Percentiles rank a stretch among this genome's conserved stretches.
These are phyloP conservation scores for Carex arenaria DNA, from an alignment of 202 grass and related monocot genomes.

Conservation along the genomic window DNA sequence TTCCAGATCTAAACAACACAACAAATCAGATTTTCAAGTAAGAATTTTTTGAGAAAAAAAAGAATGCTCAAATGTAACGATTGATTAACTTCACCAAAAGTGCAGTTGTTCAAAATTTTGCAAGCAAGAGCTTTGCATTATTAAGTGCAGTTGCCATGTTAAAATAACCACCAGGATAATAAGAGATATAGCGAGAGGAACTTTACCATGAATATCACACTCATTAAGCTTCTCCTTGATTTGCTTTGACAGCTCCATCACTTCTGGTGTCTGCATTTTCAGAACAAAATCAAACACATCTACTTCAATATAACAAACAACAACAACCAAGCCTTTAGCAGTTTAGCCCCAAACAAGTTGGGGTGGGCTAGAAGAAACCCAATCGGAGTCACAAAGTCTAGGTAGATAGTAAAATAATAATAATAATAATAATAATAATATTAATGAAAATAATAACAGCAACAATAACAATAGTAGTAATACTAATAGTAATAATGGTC, in stretches of 20 bases:
- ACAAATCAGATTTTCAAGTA: neutral
- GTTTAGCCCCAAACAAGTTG: too few species aligned
- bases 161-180: neutral
- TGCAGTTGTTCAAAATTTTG: neutral
- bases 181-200: constrained; percentile 9
- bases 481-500: too few species aligned
- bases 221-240: constrained; percentile 96
- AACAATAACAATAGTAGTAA: too few species aligned
- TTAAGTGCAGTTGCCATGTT: neutral
- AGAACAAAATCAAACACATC: constrained; percentile 3
- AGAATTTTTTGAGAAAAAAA: neutral
- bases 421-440: too few species aligned
- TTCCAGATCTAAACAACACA: constrained; percentile 60
- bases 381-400: too few species aligned
- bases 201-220: constrained; percentile 67
- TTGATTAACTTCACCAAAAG: neutral
- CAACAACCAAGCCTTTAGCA: too few species aligned
- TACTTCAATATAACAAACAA: neutral
- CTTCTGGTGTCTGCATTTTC: constrained; percentile 61
- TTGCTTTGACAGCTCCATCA: constrained; percentile 72
- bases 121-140: neutral
- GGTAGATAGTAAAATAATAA: too few species aligned
- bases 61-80: neutral
- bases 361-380: too few species aligned
- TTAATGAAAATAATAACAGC: too few species aligned